These are phyloP conservation scores for Sphaceloma murrayae DNA, from an alignment of 2,329 filamentous ascomycete genomes.

Conservation along the genomic window DNA sequence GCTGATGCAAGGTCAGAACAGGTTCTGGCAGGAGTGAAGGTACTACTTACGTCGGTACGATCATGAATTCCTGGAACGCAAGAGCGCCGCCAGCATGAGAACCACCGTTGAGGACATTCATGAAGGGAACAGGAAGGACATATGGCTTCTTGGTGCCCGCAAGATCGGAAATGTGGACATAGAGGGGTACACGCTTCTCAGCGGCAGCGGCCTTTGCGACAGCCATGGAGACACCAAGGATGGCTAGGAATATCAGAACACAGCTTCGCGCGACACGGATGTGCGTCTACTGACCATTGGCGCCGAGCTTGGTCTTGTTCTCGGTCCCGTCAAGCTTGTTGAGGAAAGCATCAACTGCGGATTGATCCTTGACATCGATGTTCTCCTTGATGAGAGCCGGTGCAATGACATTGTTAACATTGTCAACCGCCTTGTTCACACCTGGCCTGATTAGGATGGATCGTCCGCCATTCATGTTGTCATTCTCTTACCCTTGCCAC, in stretches of 20 bases:
- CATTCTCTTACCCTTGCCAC: conserved; percentile 39
- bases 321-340: conserved; percentile 47
- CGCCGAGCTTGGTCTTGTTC: conserved; percentile 51
- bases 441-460: conserved; percentile 25
- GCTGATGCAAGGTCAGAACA: conserved; percentile 35
- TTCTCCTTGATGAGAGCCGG: conserved; percentile 46
- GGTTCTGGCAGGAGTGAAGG: not conserved
- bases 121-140: conserved; percentile 49
- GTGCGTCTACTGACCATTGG: conserved; percentile 33
- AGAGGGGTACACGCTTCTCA: conserved; percentile 47
- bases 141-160: conserved; percentile 45
- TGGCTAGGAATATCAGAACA: conserved; percentile 31
- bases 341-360: conserved; percentile 45
- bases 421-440: conserved; percentile 47
- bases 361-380: conserved; percentile 47
- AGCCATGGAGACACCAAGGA: conserved; percentile 52
- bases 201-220: conserved; percentile 49
- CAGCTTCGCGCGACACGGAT: not conserved
- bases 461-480: not conserved
- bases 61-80: conserved; percentile 52
- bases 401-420: conserved; percentile 47
- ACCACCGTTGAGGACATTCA: conserved; percentile 56
- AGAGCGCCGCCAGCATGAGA: conserved; percentile 94
- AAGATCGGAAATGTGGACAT: conserved; percentile 48
- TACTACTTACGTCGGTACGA: conserved; percentile 38